Evolutionary conservation across 805 yeast species (phyloP).

Genomic region (Candida awuae): DNA sequence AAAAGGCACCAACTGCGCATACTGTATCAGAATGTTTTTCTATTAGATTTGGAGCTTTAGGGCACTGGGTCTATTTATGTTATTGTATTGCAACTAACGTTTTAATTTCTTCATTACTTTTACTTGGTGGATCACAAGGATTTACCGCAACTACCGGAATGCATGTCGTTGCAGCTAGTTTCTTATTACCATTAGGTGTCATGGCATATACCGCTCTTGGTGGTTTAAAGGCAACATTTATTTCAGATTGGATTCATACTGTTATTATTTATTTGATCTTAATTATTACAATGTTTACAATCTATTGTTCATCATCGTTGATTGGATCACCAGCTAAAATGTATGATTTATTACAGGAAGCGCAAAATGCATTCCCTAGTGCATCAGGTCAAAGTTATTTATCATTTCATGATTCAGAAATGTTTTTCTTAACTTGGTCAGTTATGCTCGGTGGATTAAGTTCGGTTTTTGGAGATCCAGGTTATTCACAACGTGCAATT

Average conservation of each 20-base stretch:
- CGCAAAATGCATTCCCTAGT: conserved; percentile 26
- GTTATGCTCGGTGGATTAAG: conserved; percentile 28
- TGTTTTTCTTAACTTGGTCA: conserved; percentile 27
- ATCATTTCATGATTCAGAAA: conserved; percentile 26
- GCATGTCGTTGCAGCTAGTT: conserved; percentile 38
- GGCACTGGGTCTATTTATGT: conserved; percentile 30
- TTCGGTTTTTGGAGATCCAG: conserved; percentile 23
- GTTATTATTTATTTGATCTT: conserved; percentile 28
- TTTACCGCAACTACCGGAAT: conserved; percentile 37
- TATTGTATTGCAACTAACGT: conserved; percentile 33
- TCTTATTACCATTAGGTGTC: conserved; percentile 41
- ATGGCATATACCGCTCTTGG: conserved; percentile 42
- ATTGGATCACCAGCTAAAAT: conserved; percentile 39
- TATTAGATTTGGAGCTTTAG: conserved; percentile 32
- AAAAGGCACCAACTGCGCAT: conserved; percentile 36
- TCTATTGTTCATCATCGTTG: conserved; percentile 30
- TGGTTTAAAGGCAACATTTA: conserved; percentile 46
- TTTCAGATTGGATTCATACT: conserved; percentile 47
- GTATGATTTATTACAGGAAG: conserved; percentile 34
- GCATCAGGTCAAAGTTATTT: conserved; percentile 27
- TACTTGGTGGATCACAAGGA: conserved; percentile 39
- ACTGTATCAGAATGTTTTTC: conserved; percentile 35
- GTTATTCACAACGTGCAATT: conserved; percentile 34
- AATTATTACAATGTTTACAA: conserved; percentile 27
- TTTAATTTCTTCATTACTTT: conserved; percentile 26